Evolutionary conservation across 257 asterid genomes (phyloP), one percentile per base, ranked within the genome.

Genomic region (Marsdenia floribunda): DNA sequence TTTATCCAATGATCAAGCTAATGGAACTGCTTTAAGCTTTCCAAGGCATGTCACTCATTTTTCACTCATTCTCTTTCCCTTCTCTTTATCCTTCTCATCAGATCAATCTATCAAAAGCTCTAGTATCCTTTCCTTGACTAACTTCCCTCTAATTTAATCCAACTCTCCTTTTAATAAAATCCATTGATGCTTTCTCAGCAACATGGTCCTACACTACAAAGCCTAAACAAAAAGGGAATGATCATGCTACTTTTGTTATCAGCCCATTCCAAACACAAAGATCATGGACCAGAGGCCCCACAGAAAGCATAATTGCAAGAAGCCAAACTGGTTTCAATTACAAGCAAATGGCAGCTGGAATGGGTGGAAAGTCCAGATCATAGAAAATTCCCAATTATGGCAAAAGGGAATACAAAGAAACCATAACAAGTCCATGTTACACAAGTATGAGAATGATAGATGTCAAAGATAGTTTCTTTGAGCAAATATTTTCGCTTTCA

Each of bases 261-360:
- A 70, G 72, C 65, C 74, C 66, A 42, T 37, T 54, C 61, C 47
- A 42, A 78, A 53, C 14, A 12, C 54, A 54, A 70, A 47, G 15
- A 59, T 61, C 35, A 64, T n/a, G 40, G 68, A 50, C 22, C 72
- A 64, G 52, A n/a, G 81, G 60, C 59, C 68, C 77, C 81, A 53
- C 46, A 38, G 18, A 49, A 49, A 19, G 54, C 66, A 63, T 52
- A 19, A 64, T 60, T 37, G 72, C 19, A 71, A 77, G 54, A 53
- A 47, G 64, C 49, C 37, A 60, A 58, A 64, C 44, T 21, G 46
- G 67, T 54, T 54, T 68, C 73, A 19, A 57, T 59, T 59, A 46
- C 49, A 42, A 58, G 69, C 40, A 55, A 58, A 46, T 58, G 64
- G 52, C 46, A 21, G 75, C 29, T 18, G 63, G 70, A 76, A 42